These are phyloP conservation scores for Chamaenerion angustifolium DNA, from an alignment of 345 rosid genomes.

Conservation along the genomic window DNA sequence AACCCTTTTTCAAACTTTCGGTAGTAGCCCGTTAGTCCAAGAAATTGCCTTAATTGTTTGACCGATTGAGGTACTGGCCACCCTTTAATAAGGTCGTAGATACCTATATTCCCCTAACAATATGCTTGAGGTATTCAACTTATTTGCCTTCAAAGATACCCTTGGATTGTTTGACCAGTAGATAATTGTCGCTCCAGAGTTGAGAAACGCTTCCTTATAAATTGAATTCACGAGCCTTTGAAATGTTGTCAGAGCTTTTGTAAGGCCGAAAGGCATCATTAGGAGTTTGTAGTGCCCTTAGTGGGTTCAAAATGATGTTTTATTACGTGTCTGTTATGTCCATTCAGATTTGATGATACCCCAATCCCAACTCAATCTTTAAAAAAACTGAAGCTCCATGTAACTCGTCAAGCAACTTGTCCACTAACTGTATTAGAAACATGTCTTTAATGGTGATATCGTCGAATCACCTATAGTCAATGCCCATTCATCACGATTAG, in stretches of 20 bases:
- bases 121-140: no score
- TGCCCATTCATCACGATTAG: background rate
- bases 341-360: no score
- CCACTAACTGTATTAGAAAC: background rate
- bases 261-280: background rate
- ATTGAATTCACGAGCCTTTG: background rate
- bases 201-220: no score
- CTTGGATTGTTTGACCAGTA: background rate
- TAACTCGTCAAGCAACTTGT: background rate
- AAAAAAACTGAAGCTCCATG: background rate
- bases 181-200: background rate
- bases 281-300: background rate
- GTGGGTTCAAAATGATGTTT: background rate
- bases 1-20: background rate
- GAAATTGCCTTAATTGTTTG: background rate
- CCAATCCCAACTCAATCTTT: background rate
- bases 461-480: background rate
- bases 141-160: background rate
- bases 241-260: background rate
- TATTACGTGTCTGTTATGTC: background rate
- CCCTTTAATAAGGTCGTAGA: background rate
- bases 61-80: background rate
- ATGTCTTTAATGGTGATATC: background rate
- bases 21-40: background rate
- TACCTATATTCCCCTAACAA: background rate